Evolutionary conservation across 1,284 basidiomycete genomes (phyloP), one percentile per base, ranked within the genome.

Genomic region (Ustilago sp.): DNA sequence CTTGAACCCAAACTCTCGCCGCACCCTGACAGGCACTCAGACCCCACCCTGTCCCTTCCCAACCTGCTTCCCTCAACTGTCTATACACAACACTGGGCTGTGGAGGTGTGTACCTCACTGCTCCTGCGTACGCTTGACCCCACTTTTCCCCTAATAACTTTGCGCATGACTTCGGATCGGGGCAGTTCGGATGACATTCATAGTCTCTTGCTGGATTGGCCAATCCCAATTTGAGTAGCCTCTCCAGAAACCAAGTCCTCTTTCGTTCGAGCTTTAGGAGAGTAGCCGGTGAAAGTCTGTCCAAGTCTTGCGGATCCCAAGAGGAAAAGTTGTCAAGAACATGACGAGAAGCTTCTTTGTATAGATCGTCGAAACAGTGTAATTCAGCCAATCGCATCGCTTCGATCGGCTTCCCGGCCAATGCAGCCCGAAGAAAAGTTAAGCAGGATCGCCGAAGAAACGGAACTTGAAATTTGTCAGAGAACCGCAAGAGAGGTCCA

Each of bases 81-180:
- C 77, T 45, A 59, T 74, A 80, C 23, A 95, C 94, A 11, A 59
- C 64, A 9, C 60, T 71, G 17, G 84, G 84, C 43, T 83, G 86
- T 6, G 93, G 70, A 91, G 93, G 12, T 92, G 93, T 94, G 85
- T 94, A 96, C 51, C 94, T 90, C 84, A 94, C 94, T 17, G 94
- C 92, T 15, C 93, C 90, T 59, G 91, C 90, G 82, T 95, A 95
- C 0, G 93, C 94, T 80, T 93, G 92, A 48, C 91, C 88, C 94
- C 94, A 98, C 85, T 95, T 95, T 73, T 96, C 95, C 81, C 96
- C 94, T 8, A 98, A 89, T n/a, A 92, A 87, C n/a, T 91, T 89
- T 19, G 94, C 94, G 84, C 95, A 98, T 19, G 86, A 89, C 0
- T 89, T 64, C 1, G 93, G 88, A 77, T 97, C 94, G 3, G 93